Base-by-base conservation (phyloP, 2,329 filamentous ascomycete species). In the Camptophora hylomeconis region DNA sequence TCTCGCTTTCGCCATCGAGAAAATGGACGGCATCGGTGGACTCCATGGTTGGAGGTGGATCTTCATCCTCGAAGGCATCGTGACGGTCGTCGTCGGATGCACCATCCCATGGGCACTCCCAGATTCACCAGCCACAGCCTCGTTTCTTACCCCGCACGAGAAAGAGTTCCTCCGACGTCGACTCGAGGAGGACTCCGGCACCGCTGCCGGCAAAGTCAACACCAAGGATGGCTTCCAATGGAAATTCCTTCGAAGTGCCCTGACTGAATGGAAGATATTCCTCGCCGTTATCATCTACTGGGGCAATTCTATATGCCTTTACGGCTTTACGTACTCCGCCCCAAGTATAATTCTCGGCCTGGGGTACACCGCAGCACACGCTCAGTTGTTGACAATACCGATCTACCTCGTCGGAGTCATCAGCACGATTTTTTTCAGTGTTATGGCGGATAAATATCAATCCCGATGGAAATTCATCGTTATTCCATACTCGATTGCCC, bases 21-120 rank as follows among this genome's bases (percentile, higher is more conserved):
- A 61, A 44, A 65, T 68, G 59, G 56, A 63, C 28, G 64, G 64
- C 1, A 47, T 61, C 6, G 57, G 52, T 5, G 56, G 56, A 7
- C 22, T 24, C 7, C 40, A 30, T 17, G 45, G 52, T 7, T 61
- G 58, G 58, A 50, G 56, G 12, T 63, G 60, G 61, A 58, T 65
- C 19, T 65, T 65, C 41, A 59, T 65, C 23, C 45, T 58, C 9
- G 63, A 67, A 38, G 63, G 63, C 3, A 44, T 64, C 1, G 38
- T 58, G 3, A 64, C 62, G 1, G 47, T 60, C 4, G 17, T 58
- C 4, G 48, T 62, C 2, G 58, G 58, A 2, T n/a, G 42, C 7
- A 23, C 52, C 3, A 17, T 58, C 6, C 58, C 53, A 24, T 60
- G 58, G 33, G 45, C 50, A 3, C 26, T 58, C 35, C 56, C 56